A percentile compares a stretch with the other conserved stretches of the same genome.
Evolutionary conservation across 805 yeast genomes (phyloP).

Genomic region (Starmerella sirachaensis): DNA sequence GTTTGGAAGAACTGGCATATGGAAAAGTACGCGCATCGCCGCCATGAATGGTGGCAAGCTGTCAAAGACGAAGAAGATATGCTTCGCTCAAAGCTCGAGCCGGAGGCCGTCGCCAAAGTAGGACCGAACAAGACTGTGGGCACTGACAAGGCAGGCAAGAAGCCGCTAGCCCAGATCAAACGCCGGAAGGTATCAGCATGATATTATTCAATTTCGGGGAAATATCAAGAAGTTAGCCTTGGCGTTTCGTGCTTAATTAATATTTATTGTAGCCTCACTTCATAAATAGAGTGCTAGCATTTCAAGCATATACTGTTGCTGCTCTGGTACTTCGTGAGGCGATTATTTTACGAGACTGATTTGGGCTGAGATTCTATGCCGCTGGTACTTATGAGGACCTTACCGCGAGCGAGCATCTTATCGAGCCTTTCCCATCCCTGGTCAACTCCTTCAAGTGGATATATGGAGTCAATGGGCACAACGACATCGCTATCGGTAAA

Average conservation of each 20-base stretch:
- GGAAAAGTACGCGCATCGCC: conserved; percentile 64
- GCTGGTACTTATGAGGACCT: not conserved
- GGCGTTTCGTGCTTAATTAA: too few relatives aligned
- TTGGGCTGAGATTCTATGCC: too few relatives aligned
- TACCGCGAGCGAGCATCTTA: conserved; percentile 1
- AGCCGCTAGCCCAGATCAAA: conserved; percentile 2
- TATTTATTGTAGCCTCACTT: too few relatives aligned
- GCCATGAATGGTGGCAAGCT: conserved; percentile 65
- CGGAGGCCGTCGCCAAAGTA: conserved; percentile 1
- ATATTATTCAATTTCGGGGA: not conserved
- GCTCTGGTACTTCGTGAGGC: too few relatives aligned
- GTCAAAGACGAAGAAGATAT: conserved; percentile 28
- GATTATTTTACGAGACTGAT: too few relatives aligned
- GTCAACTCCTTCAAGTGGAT: not conserved
- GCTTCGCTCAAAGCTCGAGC: conserved; percentile 15
- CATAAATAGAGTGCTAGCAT: too few relatives aligned
- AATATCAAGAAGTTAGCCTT: too few relatives aligned
- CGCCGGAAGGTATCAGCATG: conserved; percentile 4
- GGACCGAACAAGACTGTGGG: not conserved
- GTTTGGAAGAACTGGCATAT: conserved; percentile 95
- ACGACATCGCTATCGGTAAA: not conserved
- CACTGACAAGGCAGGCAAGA: not conserved
- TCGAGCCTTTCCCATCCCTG: conserved; percentile 1
- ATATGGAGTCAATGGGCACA: conserved; percentile 2
- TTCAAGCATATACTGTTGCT: too few relatives aligned